Percentiles rank a stretch among this genome's conserved stretches.
These are phyloP conservation scores for Cicer chorassanicum DNA, from an alignment of 306 rosid genomes.

Conservation along the genomic window DNA sequence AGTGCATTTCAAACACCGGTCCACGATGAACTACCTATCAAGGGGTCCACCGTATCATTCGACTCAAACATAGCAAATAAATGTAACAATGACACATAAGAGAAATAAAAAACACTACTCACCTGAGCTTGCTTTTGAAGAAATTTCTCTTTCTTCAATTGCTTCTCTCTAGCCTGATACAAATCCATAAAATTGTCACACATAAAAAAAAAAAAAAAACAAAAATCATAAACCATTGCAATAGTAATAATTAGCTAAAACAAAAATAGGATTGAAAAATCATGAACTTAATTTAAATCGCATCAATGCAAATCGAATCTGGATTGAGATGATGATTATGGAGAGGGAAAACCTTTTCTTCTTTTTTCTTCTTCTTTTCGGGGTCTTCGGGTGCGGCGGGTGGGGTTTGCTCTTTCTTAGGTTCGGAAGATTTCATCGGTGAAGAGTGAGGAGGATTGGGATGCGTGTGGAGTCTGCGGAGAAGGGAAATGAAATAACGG, in stretches of 20 bases:
- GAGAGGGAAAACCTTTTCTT: constrained; percentile 66
- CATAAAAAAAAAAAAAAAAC: not conserved
- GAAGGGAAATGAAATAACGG: constrained; percentile 18
- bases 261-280: not conserved
- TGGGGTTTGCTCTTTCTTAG: constrained; percentile 46
- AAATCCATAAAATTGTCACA: constrained; percentile 27
- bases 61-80: not conserved
- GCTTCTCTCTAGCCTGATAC: constrained; percentile 87
- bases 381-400: constrained; percentile 68
- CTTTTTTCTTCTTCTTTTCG: constrained; percentile 91
- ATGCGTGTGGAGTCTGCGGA: constrained; percentile 29
- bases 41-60: no score
- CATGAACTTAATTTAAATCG: not conserved
- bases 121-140: constrained; percentile 83
- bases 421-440: constrained; percentile 46
- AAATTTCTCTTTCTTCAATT: constrained; percentile 80
- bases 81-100: constrained; percentile 1
- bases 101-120: not conserved
- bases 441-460: constrained; percentile 13
- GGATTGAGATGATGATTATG: not conserved
- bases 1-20: no score
- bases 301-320: constrained; percentile 12
- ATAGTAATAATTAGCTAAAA: not conserved
- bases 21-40: no score
- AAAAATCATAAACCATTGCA: constrained; percentile 3